Percentiles rank a stretch among this genome's conserved stretches.
These are phyloP conservation scores for Lachnellula cervina DNA, from an alignment of 2,329 filamentous ascomycete genomes.

Conservation along the genomic window DNA sequence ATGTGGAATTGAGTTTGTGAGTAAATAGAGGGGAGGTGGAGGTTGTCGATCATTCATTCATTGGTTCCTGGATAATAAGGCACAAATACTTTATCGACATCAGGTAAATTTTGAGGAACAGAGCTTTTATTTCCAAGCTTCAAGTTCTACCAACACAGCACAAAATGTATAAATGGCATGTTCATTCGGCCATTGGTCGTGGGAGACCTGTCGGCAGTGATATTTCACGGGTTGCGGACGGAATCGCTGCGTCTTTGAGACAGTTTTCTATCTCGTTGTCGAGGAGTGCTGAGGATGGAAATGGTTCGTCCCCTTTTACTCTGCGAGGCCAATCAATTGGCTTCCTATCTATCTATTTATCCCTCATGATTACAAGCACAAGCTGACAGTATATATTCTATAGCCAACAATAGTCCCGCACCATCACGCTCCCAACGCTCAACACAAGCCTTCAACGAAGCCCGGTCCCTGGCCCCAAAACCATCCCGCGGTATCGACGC, in stretches of 20 bases:
- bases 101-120: constrained; percentile 1
- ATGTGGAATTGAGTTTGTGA: not conserved
- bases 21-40: not conserved
- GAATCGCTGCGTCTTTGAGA: constrained; percentile 30
- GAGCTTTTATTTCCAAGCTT: constrained; percentile 1
- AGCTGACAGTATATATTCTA: not conserved
- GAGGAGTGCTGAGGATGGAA: constrained; percentile 18
- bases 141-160: constrained; percentile 9
- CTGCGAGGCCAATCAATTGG: not conserved
- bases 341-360: not conserved
- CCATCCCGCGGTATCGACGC: constrained; percentile 29
- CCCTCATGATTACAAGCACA: too few relatives aligned
- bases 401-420: not conserved
- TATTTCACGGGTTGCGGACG: constrained; percentile 27
- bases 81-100: not conserved
- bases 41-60: not conserved
- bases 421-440: constrained; percentile 18
- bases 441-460: constrained; percentile 23
- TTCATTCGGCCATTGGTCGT: constrained; percentile 29
- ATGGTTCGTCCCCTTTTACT: constrained; percentile 7
- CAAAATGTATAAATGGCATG: constrained; percentile 34
- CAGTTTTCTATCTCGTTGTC: constrained; percentile 28
- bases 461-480: constrained; percentile 24
- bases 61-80: constrained; percentile 14
- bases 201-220: constrained; percentile 26